Evolutionary conservation across 2,329 filamentous ascomycete genomes (phyloP).

Genomic region (Fusarium pseudograminearum): DNA sequence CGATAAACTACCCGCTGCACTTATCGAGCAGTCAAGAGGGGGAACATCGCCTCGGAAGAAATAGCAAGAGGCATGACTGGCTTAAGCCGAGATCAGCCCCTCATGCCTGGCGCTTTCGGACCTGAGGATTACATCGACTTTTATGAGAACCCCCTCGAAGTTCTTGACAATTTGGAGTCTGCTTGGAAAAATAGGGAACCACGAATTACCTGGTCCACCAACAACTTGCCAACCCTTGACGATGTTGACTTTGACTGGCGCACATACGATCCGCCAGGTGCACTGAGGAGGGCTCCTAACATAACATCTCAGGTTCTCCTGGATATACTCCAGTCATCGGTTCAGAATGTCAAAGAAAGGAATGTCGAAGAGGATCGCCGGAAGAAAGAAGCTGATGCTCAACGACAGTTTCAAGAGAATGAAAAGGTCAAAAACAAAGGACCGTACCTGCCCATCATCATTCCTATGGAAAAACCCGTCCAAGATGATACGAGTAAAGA

Average conservation of each 20-base stretch:
- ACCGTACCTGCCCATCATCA: slow-evolving; percentile 53
- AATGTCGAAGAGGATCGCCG: slow-evolving; percentile 50
- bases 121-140: slow-evolving; percentile 50
- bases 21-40: background rate
- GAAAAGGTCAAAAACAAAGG: slow-evolving; percentile 53
- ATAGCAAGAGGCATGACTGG: slow-evolving; percentile 13
- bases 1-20: background rate
- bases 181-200: slow-evolving; percentile 39
- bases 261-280: slow-evolving; percentile 60
- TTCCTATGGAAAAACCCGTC: slow-evolving; percentile 35
- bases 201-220: slow-evolving; percentile 36
- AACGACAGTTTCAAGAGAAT: slow-evolving; percentile 37
- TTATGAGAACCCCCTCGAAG: slow-evolving; percentile 48
- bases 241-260: slow-evolving; percentile 58
- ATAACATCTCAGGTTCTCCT: slow-evolving; percentile 56
- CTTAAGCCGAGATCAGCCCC: slow-evolving; percentile 30
- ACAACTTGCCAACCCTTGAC: slow-evolving; percentile 45
- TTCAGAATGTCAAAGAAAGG: slow-evolving; percentile 59
- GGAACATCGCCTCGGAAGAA: background rate
- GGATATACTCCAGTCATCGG: slow-evolving; percentile 58
- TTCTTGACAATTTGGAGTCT: slow-evolving; percentile 44
- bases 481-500: background rate
- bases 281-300: slow-evolving; percentile 55
- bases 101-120: slow-evolving; percentile 49
- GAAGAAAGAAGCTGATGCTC: slow-evolving; percentile 48